These are phyloP conservation scores for Leccinum rimulosum DNA, from an alignment of 768 basidiomycete genomes.

Conservation along the genomic window DNA sequence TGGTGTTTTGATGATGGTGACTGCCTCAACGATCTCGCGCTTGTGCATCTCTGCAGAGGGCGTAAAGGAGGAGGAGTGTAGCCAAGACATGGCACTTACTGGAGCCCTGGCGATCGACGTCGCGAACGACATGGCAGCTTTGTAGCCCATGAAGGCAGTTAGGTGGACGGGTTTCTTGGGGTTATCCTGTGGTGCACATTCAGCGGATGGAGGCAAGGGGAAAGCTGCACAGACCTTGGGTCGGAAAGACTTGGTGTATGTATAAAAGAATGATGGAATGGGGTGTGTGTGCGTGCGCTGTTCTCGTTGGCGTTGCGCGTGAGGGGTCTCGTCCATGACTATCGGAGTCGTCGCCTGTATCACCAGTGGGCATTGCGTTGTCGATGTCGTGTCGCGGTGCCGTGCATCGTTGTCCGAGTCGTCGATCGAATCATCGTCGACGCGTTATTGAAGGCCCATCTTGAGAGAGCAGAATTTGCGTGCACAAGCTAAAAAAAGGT, in stretches of 20 bases:
- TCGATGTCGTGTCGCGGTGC: too few species aligned
- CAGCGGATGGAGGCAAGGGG: conserved; percentile 3
- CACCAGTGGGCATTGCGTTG: too few species aligned
- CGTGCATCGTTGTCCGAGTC: too few species aligned
- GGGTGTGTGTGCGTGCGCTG: too few species aligned
- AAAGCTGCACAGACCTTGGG: conserved; percentile 63
- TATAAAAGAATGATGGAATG: too few species aligned
- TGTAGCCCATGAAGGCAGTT: conserved; percentile 98
- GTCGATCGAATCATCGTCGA: too few species aligned
- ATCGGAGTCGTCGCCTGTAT: too few species aligned
- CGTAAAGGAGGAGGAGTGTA: not conserved
- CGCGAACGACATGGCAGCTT: conserved; percentile 98
- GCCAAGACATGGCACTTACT: conserved; percentile 56
- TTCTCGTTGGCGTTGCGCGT: too few species aligned
- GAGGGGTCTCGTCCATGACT: too few species aligned
- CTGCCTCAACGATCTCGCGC: conserved; percentile 98
- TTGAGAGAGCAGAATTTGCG: too few species aligned
- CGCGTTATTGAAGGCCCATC: too few species aligned
- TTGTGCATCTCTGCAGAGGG: conserved; percentile 92
- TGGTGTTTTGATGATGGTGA: conserved; percentile 93
- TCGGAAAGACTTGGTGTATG: conserved; percentile 85
- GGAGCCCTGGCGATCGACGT: conserved; percentile 98
- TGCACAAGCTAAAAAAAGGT: too few species aligned
- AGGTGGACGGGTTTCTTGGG: conserved; percentile 98
- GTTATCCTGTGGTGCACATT: conserved; percentile 71